These are phyloP conservation scores for Phytophthora agathidicida DNA, from an alignment of 352 stramenopile genomes.

Conservation along the genomic window DNA sequence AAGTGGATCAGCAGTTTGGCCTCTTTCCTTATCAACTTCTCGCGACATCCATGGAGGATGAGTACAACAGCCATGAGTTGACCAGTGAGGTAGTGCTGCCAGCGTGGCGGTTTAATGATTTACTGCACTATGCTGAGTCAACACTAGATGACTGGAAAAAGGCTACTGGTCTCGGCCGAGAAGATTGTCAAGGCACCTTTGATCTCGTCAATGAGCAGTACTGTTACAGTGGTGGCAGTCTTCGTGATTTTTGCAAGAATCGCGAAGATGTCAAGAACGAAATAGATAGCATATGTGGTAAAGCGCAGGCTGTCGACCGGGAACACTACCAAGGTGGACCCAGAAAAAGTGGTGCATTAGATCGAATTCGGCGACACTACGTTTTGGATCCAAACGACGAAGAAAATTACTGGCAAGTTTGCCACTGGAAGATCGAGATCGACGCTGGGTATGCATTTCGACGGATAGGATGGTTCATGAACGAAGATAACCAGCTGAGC, in stretches of 20 bases:
- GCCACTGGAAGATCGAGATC: slow-evolving; percentile 17
- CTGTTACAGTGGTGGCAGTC: slow-evolving; percentile 38
- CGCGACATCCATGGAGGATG: slow-evolving; percentile 13
- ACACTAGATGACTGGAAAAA: slow-evolving; percentile 24
- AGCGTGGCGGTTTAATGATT: slow-evolving; percentile 24
- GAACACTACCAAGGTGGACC: slow-evolving; percentile 3
- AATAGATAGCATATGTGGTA: slow-evolving; percentile 20
- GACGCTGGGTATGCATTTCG: slow-evolving; percentile 35
- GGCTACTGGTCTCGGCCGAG: slow-evolving; percentile 13
- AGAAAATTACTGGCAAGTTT: slow-evolving; percentile 20
- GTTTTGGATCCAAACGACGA: slow-evolving; percentile 22
- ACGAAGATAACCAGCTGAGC: slow-evolving; percentile 1
- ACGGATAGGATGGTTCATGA: slow-evolving; percentile 19
- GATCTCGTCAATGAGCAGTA: slow-evolving; percentile 26
- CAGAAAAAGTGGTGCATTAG: neutral
- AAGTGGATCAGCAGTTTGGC: slow-evolving; percentile 18
- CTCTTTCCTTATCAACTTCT: slow-evolving; percentile 27
- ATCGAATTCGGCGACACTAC: slow-evolving; percentile 33
- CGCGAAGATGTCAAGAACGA: slow-evolving; percentile 17
- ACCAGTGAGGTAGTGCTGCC: slow-evolving; percentile 22
- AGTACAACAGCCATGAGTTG: neutral
- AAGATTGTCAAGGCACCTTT: neutral
- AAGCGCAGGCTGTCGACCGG: slow-evolving; percentile 10
- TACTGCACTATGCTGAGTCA: slow-evolving; percentile 23
- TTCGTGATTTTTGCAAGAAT: slow-evolving; percentile 27